phyloP scores from a whole-genome alignment of 257 asterid genomes.

The Ilex asprella region DNA sequence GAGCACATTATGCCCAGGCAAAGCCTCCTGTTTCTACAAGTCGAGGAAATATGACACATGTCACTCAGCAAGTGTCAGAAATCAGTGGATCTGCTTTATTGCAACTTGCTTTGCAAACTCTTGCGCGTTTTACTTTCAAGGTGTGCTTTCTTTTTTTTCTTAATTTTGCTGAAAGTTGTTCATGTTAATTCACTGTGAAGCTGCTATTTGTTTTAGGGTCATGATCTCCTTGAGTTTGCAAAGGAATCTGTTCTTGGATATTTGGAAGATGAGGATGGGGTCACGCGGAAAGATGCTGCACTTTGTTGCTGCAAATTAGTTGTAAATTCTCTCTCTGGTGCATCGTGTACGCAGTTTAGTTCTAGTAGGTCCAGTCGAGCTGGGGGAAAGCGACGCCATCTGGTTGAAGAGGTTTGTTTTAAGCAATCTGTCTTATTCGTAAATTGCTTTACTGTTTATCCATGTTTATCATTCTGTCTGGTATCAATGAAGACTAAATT shows the following conservation, averaged over 20 bases:
- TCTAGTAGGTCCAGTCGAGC: constrained; percentile 78
- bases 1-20: constrained; percentile 63
- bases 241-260: constrained; percentile 83
- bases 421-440: background rate
- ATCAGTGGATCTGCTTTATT: constrained; percentile 82
- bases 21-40: constrained; percentile 46
- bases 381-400: constrained; percentile 86
- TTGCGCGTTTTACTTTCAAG: constrained; percentile 82
- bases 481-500: background rate
- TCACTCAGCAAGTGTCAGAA: constrained; percentile 67
- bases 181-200: constrained; percentile 5
- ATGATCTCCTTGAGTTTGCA: constrained; percentile 94
- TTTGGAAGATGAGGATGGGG: constrained; percentile 94
- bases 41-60: constrained; percentile 55
- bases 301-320: constrained; percentile 92
- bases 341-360: constrained; percentile 60
- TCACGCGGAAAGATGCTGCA: constrained; percentile 95
- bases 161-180: constrained; percentile 8
- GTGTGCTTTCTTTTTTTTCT: constrained; percentile 26
- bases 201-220: constrained; percentile 53
- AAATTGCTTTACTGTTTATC: background rate
- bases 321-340: constrained; percentile 75
- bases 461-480: background rate
- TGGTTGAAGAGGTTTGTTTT: constrained; percentile 82
- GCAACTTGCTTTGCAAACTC: constrained; percentile 93